A percentile compares a stretch with the other conserved stretches of the same genome.
Conservation (phyloP, 1,284 basidiomycete species). For the Trametes pubescens region DNA sequence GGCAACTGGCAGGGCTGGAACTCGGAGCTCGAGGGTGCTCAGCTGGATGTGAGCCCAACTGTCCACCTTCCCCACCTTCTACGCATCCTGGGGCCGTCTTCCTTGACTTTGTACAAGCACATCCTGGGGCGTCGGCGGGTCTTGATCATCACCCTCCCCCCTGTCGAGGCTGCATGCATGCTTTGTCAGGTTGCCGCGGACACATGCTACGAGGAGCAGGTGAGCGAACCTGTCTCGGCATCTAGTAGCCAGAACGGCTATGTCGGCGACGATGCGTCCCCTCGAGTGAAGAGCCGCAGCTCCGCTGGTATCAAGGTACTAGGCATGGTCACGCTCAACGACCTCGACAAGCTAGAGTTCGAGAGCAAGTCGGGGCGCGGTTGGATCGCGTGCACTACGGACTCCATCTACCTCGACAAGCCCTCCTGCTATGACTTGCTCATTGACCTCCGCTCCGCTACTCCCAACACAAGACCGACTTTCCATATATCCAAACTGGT, state of each 20-base stretch:
- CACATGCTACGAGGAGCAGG: constrained; percentile 68
- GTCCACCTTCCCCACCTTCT: constrained; percentile 73
- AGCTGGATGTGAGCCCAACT: constrained; percentile 55
- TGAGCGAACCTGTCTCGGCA: constrained; percentile 23
- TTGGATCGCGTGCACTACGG: constrained; percentile 86
- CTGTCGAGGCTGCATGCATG: constrained; percentile 79
- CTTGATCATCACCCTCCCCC: constrained; percentile 78
- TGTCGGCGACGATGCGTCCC: constrained; percentile 31
- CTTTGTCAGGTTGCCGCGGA: constrained; percentile 79
- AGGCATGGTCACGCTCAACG: constrained; percentile 79
- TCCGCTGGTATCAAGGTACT: constrained; percentile 69
- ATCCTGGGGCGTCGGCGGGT: constrained; percentile 74
- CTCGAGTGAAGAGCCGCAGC: constrained; percentile 53
- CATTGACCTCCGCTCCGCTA: constrained; percentile 76
- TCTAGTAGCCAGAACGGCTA: constrained; percentile 31
- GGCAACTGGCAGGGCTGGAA: constrained; percentile 74
- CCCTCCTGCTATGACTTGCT: constrained; percentile 78
- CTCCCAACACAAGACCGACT: constrained; percentile 65
- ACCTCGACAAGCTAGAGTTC: constrained; percentile 64
- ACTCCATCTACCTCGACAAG: constrained; percentile 82
- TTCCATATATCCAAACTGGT: constrained; percentile 65
- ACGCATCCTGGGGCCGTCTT: constrained; percentile 78
- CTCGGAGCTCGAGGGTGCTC: constrained; percentile 61
- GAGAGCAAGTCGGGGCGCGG: constrained; percentile 67
- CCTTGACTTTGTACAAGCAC: constrained; percentile 79